Conservation (phyloP, 768 basidiomycete species). For the Jaapia argillacea region DNA sequence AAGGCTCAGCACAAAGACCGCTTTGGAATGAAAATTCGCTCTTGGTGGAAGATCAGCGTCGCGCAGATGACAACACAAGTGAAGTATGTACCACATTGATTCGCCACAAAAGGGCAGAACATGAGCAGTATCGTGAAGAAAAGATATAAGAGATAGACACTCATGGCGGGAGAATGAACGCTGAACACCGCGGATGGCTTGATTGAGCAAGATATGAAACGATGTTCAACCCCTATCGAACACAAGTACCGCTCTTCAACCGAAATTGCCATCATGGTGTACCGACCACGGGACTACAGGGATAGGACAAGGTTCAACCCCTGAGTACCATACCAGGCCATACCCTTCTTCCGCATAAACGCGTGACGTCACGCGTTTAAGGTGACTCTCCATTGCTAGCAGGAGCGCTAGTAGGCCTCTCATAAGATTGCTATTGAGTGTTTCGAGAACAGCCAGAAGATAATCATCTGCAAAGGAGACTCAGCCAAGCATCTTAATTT, state of each 20-base stretch:
- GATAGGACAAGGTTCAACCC: neutral
- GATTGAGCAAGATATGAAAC: neutral
- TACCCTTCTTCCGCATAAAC: neutral
- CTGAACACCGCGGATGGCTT: neutral
- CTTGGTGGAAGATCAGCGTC: neutral
- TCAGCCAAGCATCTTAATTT: too few species aligned
- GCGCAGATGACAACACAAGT: neutral
- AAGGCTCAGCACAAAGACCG: constrained; percentile 5
- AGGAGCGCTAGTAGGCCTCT: too few species aligned
- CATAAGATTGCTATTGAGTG: too few species aligned
- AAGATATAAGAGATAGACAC: neutral
- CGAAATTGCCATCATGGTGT: neutral
- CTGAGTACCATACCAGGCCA: neutral
- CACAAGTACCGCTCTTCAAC: neutral
- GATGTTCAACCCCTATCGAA: neutral
- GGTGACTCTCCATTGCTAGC: too few species aligned
- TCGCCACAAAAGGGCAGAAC: neutral
- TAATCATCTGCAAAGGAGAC: too few species aligned
- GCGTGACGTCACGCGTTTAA: neutral
- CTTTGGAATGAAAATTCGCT: neutral
- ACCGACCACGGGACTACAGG: neutral
- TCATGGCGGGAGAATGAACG: neutral
- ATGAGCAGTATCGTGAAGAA: neutral
- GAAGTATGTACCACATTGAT: neutral
- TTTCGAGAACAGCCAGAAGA: too few species aligned